phyloP scores from a whole-genome alignment of 352 stramenopile genomes.

The Globisporangium spiculum region DNA sequence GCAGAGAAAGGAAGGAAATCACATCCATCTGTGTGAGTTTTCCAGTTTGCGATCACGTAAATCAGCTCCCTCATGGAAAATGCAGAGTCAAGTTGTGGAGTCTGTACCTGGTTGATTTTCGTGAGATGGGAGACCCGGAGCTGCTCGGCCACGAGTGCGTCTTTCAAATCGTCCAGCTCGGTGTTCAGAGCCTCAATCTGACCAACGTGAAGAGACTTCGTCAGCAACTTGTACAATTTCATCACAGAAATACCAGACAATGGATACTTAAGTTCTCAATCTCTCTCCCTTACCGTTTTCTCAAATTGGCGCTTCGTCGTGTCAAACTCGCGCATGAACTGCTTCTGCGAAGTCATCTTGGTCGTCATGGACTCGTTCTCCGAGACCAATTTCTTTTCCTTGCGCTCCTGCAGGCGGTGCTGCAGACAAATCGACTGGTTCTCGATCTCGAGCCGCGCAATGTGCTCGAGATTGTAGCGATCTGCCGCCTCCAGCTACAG shows the following conservation, averaged over 20 bases:
- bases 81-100: neutral
- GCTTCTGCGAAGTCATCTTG: constrained; percentile 18
- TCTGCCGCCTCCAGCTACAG: constrained; percentile 27
- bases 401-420: constrained; percentile 21
- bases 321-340: constrained; percentile 11
- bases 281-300: constrained; percentile 18
- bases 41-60: neutral
- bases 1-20: neutral
- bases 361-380: constrained; percentile 21
- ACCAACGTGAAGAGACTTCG: no score
- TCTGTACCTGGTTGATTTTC: constrained; percentile 24
- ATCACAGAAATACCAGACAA: no score
- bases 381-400: constrained; percentile 21
- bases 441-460: constrained; percentile 38
- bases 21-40: neutral
- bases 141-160: constrained; percentile 33
- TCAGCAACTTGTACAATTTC: no score
- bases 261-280: no score
- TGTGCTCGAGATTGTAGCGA: constrained; percentile 36
- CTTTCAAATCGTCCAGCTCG: constrained; percentile 38
- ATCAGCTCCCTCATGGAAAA: neutral
- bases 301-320: constrained; percentile 20
- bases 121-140: constrained; percentile 31
- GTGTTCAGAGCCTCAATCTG: constrained; percentile 26
- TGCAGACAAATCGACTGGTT: constrained; percentile 37